Conservation (phyloP, 2,329 filamentous ascomycete genomes). For the Dactylellina parvicollis region DNA sequence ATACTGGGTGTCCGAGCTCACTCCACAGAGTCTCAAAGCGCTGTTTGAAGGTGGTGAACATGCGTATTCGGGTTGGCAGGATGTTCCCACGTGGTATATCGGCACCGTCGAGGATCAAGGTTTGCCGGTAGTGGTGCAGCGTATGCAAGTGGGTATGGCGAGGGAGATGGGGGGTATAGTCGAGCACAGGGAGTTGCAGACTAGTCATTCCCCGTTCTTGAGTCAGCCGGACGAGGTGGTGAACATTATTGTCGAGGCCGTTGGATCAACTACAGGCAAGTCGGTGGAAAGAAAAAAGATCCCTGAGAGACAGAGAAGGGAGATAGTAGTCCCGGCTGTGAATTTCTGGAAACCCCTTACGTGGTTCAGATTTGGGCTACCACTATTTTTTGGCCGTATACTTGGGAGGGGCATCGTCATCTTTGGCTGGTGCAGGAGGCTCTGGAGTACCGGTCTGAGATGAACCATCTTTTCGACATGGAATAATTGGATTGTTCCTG, state of each 20-base stretch:
- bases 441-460: too few relatives aligned
- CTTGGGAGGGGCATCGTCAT: conserved; percentile 43
- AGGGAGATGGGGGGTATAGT: conserved; percentile 61
- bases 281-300: conserved; percentile 1
- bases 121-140: conserved; percentile 62
- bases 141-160: conserved; percentile 61
- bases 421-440: conserved; percentile 38
- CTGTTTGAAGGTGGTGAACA: conserved; percentile 64
- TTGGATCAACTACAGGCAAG: conserved; percentile 58
- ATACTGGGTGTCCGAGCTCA: conserved; percentile 63
- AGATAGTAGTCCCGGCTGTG: conserved; percentile 26
- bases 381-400: conserved; percentile 43
- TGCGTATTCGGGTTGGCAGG: conserved; percentile 64
- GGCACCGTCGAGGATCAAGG: conserved; percentile 63
- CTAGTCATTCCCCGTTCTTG: conserved; percentile 66
- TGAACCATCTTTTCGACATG: too few relatives aligned
- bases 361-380: conserved; percentile 53
- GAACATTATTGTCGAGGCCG: conserved; percentile 61
- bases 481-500: too few relatives aligned
- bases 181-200: conserved; percentile 62
- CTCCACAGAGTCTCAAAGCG: conserved; percentile 62
- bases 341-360: conserved; percentile 48
- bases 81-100: conserved; percentile 65
- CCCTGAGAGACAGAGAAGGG: background rate
- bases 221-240: conserved; percentile 63